Conservation (phyloP, 2,329 filamentous ascomycete genomes). For the Aspergillus japonicus region DNA sequence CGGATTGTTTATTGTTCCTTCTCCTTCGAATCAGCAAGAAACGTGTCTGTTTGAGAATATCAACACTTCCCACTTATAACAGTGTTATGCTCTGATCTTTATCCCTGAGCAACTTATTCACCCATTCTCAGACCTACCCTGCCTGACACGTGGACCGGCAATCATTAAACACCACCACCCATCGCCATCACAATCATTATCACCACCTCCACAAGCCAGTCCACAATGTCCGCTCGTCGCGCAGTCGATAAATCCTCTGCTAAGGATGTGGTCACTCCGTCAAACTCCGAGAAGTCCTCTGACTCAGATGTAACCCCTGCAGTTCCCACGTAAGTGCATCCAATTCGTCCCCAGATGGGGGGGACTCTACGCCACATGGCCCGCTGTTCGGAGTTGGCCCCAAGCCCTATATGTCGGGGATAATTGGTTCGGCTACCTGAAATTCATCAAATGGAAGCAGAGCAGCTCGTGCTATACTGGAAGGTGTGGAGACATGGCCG, state of each 20-base stretch:
- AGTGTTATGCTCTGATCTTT: background rate
- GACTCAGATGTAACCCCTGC: conserved; percentile 77
- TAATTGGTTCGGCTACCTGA: background rate
- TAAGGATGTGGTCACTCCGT: conserved; percentile 27
- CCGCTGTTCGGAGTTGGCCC: background rate
- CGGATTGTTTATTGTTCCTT: background rate
- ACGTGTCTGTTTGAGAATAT: background rate
- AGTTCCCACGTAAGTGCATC: conserved; percentile 68
- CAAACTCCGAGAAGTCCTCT: conserved; percentile 43
- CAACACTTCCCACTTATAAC: background rate
- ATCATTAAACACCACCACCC: background rate
- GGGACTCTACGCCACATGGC: conserved; percentile 11
- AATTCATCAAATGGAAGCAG: background rate
- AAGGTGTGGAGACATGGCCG: background rate
- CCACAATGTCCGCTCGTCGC: conserved; percentile 34
- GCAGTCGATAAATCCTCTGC: conserved; percentile 31
- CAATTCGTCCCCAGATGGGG: background rate
- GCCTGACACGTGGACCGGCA: background rate
- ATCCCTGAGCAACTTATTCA: background rate
- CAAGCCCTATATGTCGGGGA: background rate
- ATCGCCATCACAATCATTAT: background rate
- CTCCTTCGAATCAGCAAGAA: background rate
- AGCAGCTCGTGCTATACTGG: background rate
- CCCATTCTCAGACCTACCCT: background rate
- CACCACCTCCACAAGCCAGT: background rate